Evolutionary conservation across 2,329 filamentous ascomycete species (phyloP).

Genomic region (Epichloe aotearoae): DNA sequence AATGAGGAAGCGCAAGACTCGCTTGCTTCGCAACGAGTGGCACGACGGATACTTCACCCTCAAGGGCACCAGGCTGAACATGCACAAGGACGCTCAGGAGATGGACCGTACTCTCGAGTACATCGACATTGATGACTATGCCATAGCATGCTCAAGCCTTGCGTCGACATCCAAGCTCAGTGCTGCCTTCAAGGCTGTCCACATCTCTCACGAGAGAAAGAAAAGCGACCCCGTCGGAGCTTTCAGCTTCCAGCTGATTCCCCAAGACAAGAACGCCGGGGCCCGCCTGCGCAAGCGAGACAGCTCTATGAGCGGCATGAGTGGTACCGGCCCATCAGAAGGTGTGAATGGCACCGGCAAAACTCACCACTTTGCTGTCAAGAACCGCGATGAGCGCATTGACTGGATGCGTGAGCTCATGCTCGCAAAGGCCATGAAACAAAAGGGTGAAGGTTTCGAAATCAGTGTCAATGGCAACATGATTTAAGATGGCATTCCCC

Average conservation of each 20-base stretch:
- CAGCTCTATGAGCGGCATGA: slow-evolving; percentile 26
- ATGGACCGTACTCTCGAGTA: slow-evolving; percentile 54
- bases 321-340: slow-evolving; percentile 21
- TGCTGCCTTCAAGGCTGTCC: slow-evolving; percentile 74
- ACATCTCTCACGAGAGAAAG: slow-evolving; percentile 40
- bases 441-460: slow-evolving; percentile 73
- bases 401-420: slow-evolving; percentile 96
- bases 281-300: slow-evolving; percentile 40
- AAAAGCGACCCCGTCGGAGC: slow-evolving; percentile 49
- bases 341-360: slow-evolving; percentile 55
- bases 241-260: slow-evolving; percentile 78
- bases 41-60: slow-evolving; percentile 84
- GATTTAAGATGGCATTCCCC: slow-evolving; percentile 27
- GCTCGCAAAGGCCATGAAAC: slow-evolving; percentile 75
- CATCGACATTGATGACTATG: slow-evolving; percentile 80
- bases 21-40: slow-evolving; percentile 86
- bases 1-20: slow-evolving; percentile 89
- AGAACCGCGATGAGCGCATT: slow-evolving; percentile 75
- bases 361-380: slow-evolving; percentile 88
- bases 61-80: slow-evolving; percentile 57
- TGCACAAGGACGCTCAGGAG: slow-evolving; percentile 52
- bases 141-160: slow-evolving; percentile 68
- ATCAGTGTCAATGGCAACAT: slow-evolving; percentile 70
- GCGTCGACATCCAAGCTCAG: slow-evolving; percentile 69
- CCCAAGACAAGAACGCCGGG: slow-evolving; percentile 43